phyloP scores from a whole-genome alignment of 345 rosid species.

The Rhodomyrtus tomentosa region DNA sequence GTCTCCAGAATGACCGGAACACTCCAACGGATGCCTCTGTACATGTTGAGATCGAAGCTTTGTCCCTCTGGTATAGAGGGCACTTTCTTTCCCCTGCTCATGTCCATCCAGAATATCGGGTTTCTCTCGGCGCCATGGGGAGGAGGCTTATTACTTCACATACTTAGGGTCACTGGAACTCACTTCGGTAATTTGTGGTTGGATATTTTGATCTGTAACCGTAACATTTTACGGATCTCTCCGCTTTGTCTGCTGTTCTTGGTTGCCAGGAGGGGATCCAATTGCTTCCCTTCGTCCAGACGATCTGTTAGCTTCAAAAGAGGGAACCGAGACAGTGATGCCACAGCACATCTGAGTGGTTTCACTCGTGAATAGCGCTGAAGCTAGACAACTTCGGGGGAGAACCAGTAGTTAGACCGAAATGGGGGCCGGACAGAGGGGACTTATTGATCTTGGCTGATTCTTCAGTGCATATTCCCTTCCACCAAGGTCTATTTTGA shows the following conservation, averaged over 20 bases:
- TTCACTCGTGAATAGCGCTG: conserved; percentile 16
- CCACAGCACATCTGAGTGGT: conserved; percentile 35
- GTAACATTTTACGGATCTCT: conserved; percentile 40
- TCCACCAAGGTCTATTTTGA: neutral
- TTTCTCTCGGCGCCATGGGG: conserved; percentile 42
- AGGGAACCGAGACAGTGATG: conserved; percentile 13
- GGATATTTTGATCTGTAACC: conserved; percentile 49
- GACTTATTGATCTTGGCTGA: neutral
- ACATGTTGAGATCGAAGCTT: conserved; percentile 59
- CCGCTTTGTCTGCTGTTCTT: conserved; percentile 44
- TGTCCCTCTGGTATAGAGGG: conserved; percentile 69
- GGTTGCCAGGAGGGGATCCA: conserved; percentile 42
- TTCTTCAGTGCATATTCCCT: neutral
- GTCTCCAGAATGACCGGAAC: conserved; percentile 37
- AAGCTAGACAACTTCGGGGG: neutral
- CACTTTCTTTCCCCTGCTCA: conserved; percentile 63
- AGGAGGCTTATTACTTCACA: conserved; percentile 48
- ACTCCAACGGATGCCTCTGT: conserved; percentile 56
- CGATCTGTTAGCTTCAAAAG: conserved; percentile 27
- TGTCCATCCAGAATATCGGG: conserved; percentile 61
- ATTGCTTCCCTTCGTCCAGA: conserved; percentile 33
- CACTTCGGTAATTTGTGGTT: conserved; percentile 55
- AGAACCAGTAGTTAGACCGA: neutral
- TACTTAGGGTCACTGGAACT: conserved; percentile 38
- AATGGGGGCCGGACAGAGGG: neutral